Evolutionary conservation across 2,329 filamentous ascomycete species (phyloP).

Genomic region (Neurospora crassa): DNA sequence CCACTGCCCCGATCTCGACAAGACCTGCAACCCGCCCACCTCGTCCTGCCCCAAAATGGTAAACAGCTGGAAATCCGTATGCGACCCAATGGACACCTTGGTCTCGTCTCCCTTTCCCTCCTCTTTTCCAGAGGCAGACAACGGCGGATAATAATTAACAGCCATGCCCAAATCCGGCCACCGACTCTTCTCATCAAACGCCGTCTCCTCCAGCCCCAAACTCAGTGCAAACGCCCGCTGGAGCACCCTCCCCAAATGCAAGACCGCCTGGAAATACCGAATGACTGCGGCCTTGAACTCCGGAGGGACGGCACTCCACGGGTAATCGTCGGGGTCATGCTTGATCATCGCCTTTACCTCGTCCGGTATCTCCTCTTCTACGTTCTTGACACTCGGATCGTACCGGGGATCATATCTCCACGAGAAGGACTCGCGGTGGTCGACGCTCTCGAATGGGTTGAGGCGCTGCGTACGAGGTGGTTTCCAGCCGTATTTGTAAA

Average conservation of each 20-base stretch:
- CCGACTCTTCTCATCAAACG: slow-evolving; percentile 44
- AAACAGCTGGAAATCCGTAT: slow-evolving; percentile 44
- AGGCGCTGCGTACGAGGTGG: slow-evolving; percentile 33
- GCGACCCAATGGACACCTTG: slow-evolving; percentile 34
- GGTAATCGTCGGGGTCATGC: slow-evolving; percentile 33
- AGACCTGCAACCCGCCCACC: slow-evolving; percentile 33
- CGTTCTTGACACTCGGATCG: slow-evolving; percentile 30
- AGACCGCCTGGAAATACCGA: slow-evolving; percentile 36
- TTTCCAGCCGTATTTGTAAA: slow-evolving; percentile 32
- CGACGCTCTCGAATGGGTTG: slow-evolving; percentile 39
- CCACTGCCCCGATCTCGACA: slow-evolving; percentile 30
- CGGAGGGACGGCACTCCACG: slow-evolving; percentile 40
- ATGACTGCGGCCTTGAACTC: slow-evolving; percentile 37
- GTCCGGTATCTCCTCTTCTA: slow-evolving; percentile 25
- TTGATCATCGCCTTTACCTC: slow-evolving; percentile 32
- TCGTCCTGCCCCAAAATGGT: slow-evolving; percentile 37
- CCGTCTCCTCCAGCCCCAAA: slow-evolving; percentile 41
- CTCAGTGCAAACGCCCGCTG: slow-evolving; percentile 44
- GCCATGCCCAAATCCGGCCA: slow-evolving; percentile 37
- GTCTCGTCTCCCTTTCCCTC: slow-evolving; percentile 14
- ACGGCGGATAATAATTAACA: slow-evolving; percentile 31
- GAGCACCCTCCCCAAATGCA: slow-evolving; percentile 40
- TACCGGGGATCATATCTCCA: slow-evolving; percentile 43
- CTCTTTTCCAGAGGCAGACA: neutral
- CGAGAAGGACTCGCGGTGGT: slow-evolving; percentile 41